These are phyloP conservation scores for Metarhizium humberi DNA, from an alignment of 2,329 filamentous ascomycete species.

Conservation along the genomic window DNA sequence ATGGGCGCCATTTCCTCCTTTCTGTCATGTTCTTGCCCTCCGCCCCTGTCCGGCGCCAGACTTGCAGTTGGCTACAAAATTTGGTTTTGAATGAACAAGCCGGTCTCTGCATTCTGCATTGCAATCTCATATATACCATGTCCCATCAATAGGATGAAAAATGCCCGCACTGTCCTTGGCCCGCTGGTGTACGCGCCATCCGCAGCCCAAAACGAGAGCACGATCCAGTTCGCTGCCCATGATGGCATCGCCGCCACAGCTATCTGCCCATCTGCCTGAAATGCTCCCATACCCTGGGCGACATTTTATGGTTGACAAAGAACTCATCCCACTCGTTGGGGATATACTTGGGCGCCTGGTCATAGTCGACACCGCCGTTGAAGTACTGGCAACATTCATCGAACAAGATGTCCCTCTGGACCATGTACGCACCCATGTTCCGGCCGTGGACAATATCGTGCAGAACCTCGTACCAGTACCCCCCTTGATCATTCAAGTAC, in stretches of 20 bases:
- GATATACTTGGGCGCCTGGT: not conserved
- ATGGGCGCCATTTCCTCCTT: no score
- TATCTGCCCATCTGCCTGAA: not conserved
- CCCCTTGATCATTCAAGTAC: not conserved
- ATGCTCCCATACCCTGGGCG: not conserved
- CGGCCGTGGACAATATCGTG: not conserved
- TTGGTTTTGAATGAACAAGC: no score
- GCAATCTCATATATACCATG: no score
- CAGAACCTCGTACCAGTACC: not conserved
- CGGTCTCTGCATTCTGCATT: no score
- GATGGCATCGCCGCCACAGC: no score
- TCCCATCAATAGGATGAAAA: no score
- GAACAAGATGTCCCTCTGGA: not conserved
- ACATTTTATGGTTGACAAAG: not conserved
- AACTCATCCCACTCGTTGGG: not conserved
- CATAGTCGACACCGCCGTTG: not conserved
- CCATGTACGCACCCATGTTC: not conserved
- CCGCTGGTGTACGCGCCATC: accelerated
- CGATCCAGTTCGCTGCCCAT: no score
- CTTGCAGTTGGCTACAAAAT: no score
- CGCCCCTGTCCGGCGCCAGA: no score
- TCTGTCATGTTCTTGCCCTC: no score
- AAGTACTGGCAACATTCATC: not conserved
- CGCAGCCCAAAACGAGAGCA: no score
- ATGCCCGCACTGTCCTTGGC: no score